Evolutionary conservation across 768 basidiomycete genomes (phyloP).

Genomic region (Tulasnella sp.): DNA sequence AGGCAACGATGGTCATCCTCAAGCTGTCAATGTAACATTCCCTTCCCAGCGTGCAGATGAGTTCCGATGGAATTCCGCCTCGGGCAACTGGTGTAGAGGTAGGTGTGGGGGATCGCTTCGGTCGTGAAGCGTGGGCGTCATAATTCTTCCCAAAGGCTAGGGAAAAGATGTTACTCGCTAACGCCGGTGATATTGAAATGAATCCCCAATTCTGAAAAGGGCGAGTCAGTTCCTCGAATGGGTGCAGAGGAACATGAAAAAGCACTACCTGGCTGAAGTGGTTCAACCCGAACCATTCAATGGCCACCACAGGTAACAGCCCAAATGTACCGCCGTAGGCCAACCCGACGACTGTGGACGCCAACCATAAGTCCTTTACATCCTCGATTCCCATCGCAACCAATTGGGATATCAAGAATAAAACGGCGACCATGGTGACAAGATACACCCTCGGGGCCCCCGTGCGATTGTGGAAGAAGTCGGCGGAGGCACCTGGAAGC

Average conservation of each 20-base stretch:
- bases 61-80: slow-evolving; percentile 13
- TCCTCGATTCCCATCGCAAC: slow-evolving; percentile 42
- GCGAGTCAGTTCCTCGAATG: background rate
- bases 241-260: background rate
- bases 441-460: slow-evolving; percentile 54
- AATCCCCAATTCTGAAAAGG: slow-evolving; percentile 72
- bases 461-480: slow-evolving; percentile 45
- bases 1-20: slow-evolving; percentile 18
- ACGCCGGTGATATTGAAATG: slow-evolving; percentile 50
- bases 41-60: slow-evolving; percentile 15
- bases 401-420: slow-evolving; percentile 65
- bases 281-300: slow-evolving; percentile 88
- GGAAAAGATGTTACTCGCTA: slow-evolving; percentile 78
- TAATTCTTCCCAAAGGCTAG: slow-evolving; percentile 68
- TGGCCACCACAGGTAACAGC: slow-evolving; percentile 35
- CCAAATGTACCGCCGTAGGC: slow-evolving; percentile 29
- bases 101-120: background rate
- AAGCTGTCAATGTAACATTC: slow-evolving; percentile 19
- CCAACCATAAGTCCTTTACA: slow-evolving; percentile 55
- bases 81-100: background rate
- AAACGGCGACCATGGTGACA: slow-evolving; percentile 48
- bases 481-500: slow-evolving; percentile 50
- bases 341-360: slow-evolving; percentile 28
- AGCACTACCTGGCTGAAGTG: slow-evolving; percentile 26
- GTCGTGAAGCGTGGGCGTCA: slow-evolving; percentile 46